Evolutionary conservation across 768 basidiomycete genomes (phyloP), one percentile per base, ranked within the genome.

Genomic region (Pisolithus marmoratus): DNA sequence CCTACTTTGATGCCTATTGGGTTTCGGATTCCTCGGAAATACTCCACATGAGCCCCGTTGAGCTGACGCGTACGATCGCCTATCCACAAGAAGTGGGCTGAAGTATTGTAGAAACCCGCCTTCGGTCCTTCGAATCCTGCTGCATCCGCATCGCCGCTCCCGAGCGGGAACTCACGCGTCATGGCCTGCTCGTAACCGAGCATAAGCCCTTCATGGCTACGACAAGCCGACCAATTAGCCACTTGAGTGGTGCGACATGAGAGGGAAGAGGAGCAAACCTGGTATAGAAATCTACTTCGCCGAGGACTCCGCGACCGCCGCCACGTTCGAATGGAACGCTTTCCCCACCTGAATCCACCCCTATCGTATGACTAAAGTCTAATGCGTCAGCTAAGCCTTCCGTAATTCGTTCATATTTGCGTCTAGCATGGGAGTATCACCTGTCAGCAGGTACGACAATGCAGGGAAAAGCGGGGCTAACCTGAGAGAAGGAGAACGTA

Each of bases 1-100:
- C 96, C 96, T 6, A 95, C 90, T 66, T 99, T 99, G 73, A 97
- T 81, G 2, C 96, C 96, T 53, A 96, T 90, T 2, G 93, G 93
- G 64, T 96, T 95, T 46, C 90, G 76, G 49, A 96, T 87, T 7
- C 93, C 92, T 51, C 90, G 76, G 71, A 94, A 94, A 68, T 94
- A 94, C 72, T 98, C 95, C 29, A 97, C 85, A 65, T 99, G 96
- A 4, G 94, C 96, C 7, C 94, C 93, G 43, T 83, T 80, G 0
- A 98, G 74, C 68, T 95, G 91, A 38, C 95, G 75, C 5, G 95
- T 99, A 48, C 95, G 82, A 70, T 99, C 96, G 0, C 95, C 95
- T 49, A 99, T 90, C 95, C 95, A 99, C 46, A 97, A 69, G 70
- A 96, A 95, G 66, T 94, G 94, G 8, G 92, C 90, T 3, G 91